phyloP scores from a whole-genome alignment of 2,329 filamentous ascomycete genomes.

The Arthrobotrys conoides region DNA sequence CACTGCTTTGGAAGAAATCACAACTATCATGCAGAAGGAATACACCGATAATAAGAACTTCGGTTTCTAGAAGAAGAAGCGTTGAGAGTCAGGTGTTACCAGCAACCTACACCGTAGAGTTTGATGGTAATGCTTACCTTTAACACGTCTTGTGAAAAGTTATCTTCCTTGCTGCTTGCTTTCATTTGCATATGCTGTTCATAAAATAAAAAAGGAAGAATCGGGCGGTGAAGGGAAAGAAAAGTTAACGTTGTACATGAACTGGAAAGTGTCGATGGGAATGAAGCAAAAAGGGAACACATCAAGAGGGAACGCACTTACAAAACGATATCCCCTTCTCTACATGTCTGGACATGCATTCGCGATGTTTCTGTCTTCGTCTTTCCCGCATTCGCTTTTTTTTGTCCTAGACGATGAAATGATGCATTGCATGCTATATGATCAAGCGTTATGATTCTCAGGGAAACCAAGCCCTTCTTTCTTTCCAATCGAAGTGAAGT shows the following conservation, averaged over 20 bases:
- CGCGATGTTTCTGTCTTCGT: conserved; percentile 12
- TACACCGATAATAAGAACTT: no score
- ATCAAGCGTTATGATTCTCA: conserved; percentile 31
- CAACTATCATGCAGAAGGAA: no score
- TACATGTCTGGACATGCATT: conserved; percentile 3
- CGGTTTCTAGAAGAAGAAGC: no score
- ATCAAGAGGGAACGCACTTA: conserved; percentile 1
- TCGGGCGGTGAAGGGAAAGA: conserved; percentile 12
- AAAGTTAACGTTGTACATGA: conserved; percentile 7
- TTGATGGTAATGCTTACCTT: conserved; percentile 19
- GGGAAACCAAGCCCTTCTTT: neutral
- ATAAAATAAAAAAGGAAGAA: neutral
- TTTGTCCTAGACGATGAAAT: conserved; percentile 36
- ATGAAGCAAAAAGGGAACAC: neutral
- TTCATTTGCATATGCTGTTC: neutral
- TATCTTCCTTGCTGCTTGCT: conserved; percentile 1
- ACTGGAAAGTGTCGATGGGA: conserved; percentile 2
- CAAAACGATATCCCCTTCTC: neutral
- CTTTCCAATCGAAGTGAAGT: conserved; percentile 1
- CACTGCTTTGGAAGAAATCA: no score
- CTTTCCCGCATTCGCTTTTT: conserved; percentile 4
- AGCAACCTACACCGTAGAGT: conserved; percentile 22
- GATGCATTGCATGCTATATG: conserved; percentile 21
- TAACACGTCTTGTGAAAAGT: conserved; percentile 7
- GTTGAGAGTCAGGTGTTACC: neutral